Base-by-base conservation (phyloP, 106 monocot genomes). In the Agapanthus africanus region DNA sequence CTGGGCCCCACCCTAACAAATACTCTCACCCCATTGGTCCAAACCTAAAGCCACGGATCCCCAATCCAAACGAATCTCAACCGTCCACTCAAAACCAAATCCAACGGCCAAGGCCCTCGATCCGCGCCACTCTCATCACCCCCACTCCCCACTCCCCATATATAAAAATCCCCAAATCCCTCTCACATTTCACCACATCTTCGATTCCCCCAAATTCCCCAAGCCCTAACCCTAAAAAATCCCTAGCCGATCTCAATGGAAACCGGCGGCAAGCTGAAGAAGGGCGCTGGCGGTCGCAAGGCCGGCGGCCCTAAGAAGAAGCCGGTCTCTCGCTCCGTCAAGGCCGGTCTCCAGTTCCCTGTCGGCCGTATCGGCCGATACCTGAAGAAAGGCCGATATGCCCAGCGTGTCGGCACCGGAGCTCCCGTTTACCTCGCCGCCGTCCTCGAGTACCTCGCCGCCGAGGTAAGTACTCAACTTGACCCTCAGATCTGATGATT, bases 231-330 rank as follows among this genome's bases (percentile, higher is more conserved):
- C 2, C 1, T 0, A 1, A 51, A 27, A 30, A 56, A 56, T 4
- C 56, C 56, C n/a, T n/a, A 19, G 11, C 14, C 9, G 56, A 56
- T 56, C 28, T 56, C 13, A 30, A 72, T 72, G 72, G 72, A 72
- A 2, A 33, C 72, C 21, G 47, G 42, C 0, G 42, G 41, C 2
- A 72, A 72, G 15, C 1, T 31, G n/a, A 72, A 72, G 63, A 72
- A 72, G 47, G 72, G 63, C 31, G 46, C 63, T 32, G 72, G 47
- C 33, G 72, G 72, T 19, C 72, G 72, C 46, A 72, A 72, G 33
- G 62, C n/a, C 35, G 72, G 72, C 34, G 72, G 63, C 23, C 63
- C 63, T 23, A 72, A 49, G 63, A 72, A 63, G 72, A 62, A 52
- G 25, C 10, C 52, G 8, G 52, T 52, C 26, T 52, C 52, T 4